These are phyloP conservation scores for Gossypium gossypioides DNA, from an alignment of 441 rosid genomes.

Conservation along the genomic window DNA sequence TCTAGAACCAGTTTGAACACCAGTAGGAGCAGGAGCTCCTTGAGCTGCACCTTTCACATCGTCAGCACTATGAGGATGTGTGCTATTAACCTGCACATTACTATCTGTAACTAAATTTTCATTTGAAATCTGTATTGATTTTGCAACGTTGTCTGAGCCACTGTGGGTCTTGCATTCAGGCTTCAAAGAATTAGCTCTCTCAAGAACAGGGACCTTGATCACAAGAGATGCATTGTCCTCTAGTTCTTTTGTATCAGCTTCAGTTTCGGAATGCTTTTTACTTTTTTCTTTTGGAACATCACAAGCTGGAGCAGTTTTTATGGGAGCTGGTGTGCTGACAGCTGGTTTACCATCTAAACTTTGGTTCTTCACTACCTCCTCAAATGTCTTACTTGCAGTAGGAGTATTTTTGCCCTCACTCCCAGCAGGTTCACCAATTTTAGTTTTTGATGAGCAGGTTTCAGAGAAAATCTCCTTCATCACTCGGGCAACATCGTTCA, in stretches of 20 bases:
- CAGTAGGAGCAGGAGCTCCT: neutral
- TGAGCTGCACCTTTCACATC: neutral
- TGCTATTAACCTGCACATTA: neutral
- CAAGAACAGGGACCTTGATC: constrained; percentile 17
- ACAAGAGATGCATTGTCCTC: constrained; percentile 7
- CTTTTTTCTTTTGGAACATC: constrained; percentile 15
- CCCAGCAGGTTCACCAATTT: constrained; percentile 33
- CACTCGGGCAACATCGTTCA: constrained; percentile 72
- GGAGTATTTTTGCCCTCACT: constrained; percentile 24
- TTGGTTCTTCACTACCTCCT: constrained; percentile 22
- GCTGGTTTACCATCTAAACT: constrained; percentile 15
- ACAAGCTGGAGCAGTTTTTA: constrained; percentile 16
- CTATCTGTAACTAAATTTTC: neutral
- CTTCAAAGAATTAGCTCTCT: constrained; percentile 15
- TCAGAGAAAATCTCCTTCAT: constrained; percentile 78
- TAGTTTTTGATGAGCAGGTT: constrained; percentile 47
- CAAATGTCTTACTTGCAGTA: constrained; percentile 12
- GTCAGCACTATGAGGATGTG: neutral
- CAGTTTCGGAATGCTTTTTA: neutral
- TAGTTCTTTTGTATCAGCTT: neutral
- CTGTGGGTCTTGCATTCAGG: constrained; percentile 14
- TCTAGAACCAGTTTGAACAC: neutral
- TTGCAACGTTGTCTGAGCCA: constrained; percentile 14
- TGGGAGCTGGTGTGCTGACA: constrained; percentile 11
- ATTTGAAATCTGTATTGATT: neutral